Percentiles rank a stretch among this genome's conserved stretches.
phyloP scores from a whole-genome alignment of 169 alveolate genomes.

The Amoebophrya sp. region DNA sequence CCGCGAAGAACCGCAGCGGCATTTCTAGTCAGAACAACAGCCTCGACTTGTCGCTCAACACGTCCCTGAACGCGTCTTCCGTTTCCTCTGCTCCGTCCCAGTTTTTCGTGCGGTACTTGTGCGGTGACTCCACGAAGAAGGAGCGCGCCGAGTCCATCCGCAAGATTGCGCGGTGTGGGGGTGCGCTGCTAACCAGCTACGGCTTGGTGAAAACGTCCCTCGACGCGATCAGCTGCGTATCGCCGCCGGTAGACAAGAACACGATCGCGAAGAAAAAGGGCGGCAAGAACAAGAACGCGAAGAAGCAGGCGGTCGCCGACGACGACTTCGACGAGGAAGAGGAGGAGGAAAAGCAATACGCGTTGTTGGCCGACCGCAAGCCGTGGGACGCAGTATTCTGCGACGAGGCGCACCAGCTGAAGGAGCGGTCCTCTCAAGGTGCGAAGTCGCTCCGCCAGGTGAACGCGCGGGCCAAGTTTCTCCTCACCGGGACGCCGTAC shows the following conservation, averaged over 20 bases:
- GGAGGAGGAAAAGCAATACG: not conserved
- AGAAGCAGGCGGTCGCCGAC: not conserved
- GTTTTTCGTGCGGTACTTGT: not conserved
- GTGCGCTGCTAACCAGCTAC: not conserved
- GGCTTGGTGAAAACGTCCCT: not conserved
- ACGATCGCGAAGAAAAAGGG: not conserved
- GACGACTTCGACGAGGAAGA: not conserved
- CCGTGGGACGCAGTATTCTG: not conserved
- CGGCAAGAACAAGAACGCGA: not conserved
- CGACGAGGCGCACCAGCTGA: constrained; percentile 3
- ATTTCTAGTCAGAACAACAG: too few species aligned
- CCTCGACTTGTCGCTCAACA: too few species aligned
- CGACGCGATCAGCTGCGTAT: not conserved
- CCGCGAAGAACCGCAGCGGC: too few species aligned
- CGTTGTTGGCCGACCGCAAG: not conserved
- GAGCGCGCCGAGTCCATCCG: not conserved
- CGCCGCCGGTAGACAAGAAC: not conserved
- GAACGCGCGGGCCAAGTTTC: not conserved
- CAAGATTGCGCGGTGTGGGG: not conserved
- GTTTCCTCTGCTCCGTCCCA: too few species aligned
- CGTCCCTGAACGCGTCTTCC: too few species aligned
- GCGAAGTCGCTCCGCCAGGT: not conserved
- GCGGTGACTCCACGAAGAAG: not conserved
- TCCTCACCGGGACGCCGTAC: not conserved
- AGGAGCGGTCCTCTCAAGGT: not conserved